These are phyloP conservation scores for Durotheca rogersii DNA, from an alignment of 495 filamentous ascomycete species.

Conservation along the genomic window DNA sequence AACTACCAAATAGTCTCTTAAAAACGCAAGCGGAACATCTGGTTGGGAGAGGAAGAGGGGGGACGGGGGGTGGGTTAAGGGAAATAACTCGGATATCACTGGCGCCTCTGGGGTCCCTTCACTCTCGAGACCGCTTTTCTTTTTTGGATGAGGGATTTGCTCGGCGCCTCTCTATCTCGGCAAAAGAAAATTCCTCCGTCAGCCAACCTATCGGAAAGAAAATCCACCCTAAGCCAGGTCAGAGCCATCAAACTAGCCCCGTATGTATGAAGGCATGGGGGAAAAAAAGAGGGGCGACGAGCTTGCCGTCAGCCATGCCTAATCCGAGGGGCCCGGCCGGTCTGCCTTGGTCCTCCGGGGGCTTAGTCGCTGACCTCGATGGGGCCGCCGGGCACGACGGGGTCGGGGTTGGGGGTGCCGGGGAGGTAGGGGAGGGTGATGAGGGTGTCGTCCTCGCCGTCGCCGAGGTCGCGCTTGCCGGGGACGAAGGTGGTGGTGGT, in stretches of 20 bases:
- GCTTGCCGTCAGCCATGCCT: not conserved
- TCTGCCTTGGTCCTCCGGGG: not conserved
- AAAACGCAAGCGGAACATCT: constrained; percentile 4
- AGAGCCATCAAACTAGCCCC: not conserved
- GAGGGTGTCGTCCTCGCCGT: constrained; percentile 30
- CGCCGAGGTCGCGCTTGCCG: constrained; percentile 36
- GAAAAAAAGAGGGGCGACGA: too few species aligned
- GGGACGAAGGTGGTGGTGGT: constrained; percentile 41
- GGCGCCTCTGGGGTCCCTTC: constrained; percentile 15
- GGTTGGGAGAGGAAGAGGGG: constrained; percentile 7
- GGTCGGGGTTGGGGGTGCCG: constrained; percentile 33
- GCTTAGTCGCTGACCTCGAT: constrained; percentile 25
- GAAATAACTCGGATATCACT: constrained; percentile 23
- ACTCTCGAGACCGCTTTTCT: constrained; percentile 9
- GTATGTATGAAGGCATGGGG: too few species aligned
- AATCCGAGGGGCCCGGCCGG: too few species aligned
- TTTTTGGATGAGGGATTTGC: not conserved
- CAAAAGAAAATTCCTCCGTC: constrained; percentile 25
- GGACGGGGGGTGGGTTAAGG: too few species aligned
- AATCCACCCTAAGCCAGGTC: not conserved
- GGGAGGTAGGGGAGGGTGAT: constrained; percentile 22
- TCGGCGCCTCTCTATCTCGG: constrained; percentile 3
- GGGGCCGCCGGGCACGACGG: constrained; percentile 34
- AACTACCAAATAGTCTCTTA: constrained; percentile 12
- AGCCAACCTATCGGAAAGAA: not conserved